Base-by-base conservation (phyloP, 805 yeast species). In the Cyberlindnera suaveolens region DNA sequence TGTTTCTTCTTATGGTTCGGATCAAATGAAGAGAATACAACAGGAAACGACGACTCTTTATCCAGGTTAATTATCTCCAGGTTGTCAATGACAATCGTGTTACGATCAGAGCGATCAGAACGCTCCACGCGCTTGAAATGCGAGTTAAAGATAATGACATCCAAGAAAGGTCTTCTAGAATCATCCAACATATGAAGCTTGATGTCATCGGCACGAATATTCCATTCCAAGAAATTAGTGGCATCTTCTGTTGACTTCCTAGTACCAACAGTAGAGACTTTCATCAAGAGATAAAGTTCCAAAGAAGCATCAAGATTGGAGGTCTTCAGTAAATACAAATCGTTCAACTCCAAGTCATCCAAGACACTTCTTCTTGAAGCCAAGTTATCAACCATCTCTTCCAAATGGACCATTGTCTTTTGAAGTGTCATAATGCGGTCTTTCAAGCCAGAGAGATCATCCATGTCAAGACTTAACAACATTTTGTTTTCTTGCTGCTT, bases 51-150 rank as follows among this genome's bases (percentile, higher is more conserved):
- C 0, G 85, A 75, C 16, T 71, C 62, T 13, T 66, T 64, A 42
- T 75, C 77, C 42, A 85, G 62, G 55, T 87, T 86, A 53, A 81
- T 72, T 0, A 85, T 88, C 52, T 82, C 86, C 46, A 90, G 63
- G 66, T 77, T 71, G 4, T 71, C 71, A 15, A 90, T 69, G 34
- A 71, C 74, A 5, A 85, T 63, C 11, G 70, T 63, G 55, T 87
- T 88, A 16, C 70, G 61, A 47, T 85, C 82, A 20, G 85, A 77
- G 2, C 89, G 85, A 56, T 80, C 85, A 1, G 78, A 62, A 11
- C 78, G 69, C 38, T 81, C 86, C 5, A 81, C 56, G 42, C 95
- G 68, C 36, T 75, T 66, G 61, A 81, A 86, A 26, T 66, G 67
- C 3, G 85, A 74, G 29, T 75, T 71, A 1, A 82, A 80, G 13